Percentiles rank a stretch among this genome's conserved stretches.
These are phyloP conservation scores for Bruguiera parviflora DNA, from an alignment of 345 rosid species.

Conservation along the genomic window DNA sequence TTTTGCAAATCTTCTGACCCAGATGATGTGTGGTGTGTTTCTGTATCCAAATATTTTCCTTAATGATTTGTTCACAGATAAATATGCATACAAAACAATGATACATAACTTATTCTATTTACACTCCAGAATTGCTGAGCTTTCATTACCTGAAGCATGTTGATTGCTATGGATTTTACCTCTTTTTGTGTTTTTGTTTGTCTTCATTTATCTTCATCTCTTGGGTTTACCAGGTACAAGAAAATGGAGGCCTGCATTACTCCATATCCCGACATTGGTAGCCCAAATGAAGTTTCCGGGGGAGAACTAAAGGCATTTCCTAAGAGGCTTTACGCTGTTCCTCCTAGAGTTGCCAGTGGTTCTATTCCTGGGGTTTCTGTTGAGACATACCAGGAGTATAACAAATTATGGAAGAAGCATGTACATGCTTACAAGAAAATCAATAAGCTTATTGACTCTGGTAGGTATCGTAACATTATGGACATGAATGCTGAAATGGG, in stretches of 20 bases:
- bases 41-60: slow-evolving; percentile 6
- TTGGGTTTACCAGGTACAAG: slow-evolving; percentile 65
- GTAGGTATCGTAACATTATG: slow-evolving; percentile 94
- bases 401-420: slow-evolving; percentile 74
- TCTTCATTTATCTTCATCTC: slow-evolving; percentile 9
- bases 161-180: background rate
- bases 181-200: background rate
- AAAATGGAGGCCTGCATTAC: slow-evolving; percentile 86
- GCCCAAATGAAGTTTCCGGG: slow-evolving; percentile 60
- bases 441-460: slow-evolving; percentile 66
- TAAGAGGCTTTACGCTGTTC: slow-evolving; percentile 69
- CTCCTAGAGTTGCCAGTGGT: slow-evolving; percentile 85
- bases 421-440: slow-evolving; percentile 79
- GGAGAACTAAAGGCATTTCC: slow-evolving; percentile 71
- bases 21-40: slow-evolving; percentile 86
- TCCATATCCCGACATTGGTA: slow-evolving; percentile 66
- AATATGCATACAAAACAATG: background rate
- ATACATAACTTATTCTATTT: background rate
- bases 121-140: background rate
- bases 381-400: slow-evolving; percentile 77
- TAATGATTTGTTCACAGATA: background rate
- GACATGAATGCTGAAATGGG: slow-evolving; percentile 99
- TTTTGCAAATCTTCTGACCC: slow-evolving; percentile 69
- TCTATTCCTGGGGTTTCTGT: slow-evolving; percentile 81
- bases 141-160: background rate